Conservation (phyloP, 257 asterid species). For the Penstemon newberryi region DNA sequence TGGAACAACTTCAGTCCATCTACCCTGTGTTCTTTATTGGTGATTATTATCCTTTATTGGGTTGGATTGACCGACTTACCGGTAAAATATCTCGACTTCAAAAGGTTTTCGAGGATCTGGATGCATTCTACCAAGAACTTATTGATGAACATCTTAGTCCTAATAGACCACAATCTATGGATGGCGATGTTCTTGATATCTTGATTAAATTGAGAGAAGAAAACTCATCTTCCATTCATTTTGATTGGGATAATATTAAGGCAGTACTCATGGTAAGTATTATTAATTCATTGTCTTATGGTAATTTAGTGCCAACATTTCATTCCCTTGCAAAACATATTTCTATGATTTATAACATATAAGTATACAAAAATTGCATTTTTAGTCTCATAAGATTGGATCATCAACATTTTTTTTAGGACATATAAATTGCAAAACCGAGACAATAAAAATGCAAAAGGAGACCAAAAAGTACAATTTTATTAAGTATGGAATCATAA, state of each 20-base stretch:
- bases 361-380: too few relatives aligned
- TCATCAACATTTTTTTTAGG: too few relatives aligned
- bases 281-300: not conserved
- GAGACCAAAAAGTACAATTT: too few relatives aligned
- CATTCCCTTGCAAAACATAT: too few relatives aligned
- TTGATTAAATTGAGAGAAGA: slow-evolving; percentile 17
- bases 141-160: slow-evolving; percentile 25
- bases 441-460: too few relatives aligned
- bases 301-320: not conserved
- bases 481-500: too few relatives aligned
- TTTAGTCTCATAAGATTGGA: too few relatives aligned
- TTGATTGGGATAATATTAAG: slow-evolving; percentile 26
- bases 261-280: slow-evolving; percentile 26
- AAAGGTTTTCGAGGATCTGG: slow-evolving; percentile 17
- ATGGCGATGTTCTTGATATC: slow-evolving; percentile 26
- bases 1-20: slow-evolving; percentile 17
- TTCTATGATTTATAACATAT: too few relatives aligned
- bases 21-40: not conserved
- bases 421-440: too few relatives aligned
- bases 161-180: slow-evolving; percentile 18
- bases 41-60: slow-evolving; percentile 22
- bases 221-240: not conserved
- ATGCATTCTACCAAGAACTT: slow-evolving; percentile 23
- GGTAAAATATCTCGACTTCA: slow-evolving; percentile 15
- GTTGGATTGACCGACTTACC: slow-evolving; percentile 29